Conservation (phyloP, 192 early-diverging fungal genomes). For the Obelidium mucronatum region DNA sequence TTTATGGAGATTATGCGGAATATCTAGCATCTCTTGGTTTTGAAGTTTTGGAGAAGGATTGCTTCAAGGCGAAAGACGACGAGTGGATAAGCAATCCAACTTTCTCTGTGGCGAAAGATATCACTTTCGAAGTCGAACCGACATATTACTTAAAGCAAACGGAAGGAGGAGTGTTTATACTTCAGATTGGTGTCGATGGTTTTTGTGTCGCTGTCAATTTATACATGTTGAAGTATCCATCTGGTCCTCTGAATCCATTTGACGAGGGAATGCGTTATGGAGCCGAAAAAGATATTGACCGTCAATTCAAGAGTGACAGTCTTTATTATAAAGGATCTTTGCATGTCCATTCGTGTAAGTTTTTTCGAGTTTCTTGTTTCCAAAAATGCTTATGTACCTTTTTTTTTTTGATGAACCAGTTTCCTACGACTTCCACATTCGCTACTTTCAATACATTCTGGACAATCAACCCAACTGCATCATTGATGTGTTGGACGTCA, state of each 20-base stretch:
- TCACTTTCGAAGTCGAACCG: constrained; percentile 39
- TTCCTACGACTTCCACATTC: constrained; percentile 61
- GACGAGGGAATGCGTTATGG: constrained; percentile 25
- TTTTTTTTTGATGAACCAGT: too few relatives aligned
- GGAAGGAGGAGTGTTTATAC: constrained; percentile 42
- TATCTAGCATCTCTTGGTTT: constrained; percentile 49
- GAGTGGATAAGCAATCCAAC: constrained; percentile 25
- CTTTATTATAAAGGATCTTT: constrained; percentile 35
- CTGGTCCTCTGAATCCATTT: constrained; percentile 8
- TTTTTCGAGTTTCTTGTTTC: constrained; percentile 13
- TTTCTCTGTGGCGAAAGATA: constrained; percentile 33
- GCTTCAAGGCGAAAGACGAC: neutral
- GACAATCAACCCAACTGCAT: constrained; percentile 28
- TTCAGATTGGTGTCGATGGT: constrained; percentile 56
- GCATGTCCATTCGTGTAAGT: constrained; percentile 61
- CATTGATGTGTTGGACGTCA: constrained; percentile 47
- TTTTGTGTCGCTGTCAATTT: constrained; percentile 55
- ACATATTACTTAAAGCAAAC: constrained; percentile 43
- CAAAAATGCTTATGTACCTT: constrained; percentile 6
- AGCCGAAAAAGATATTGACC: constrained; percentile 29
- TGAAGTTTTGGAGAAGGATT: constrained; percentile 6
- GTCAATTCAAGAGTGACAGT: constrained; percentile 45
- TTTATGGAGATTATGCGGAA: constrained; percentile 42
- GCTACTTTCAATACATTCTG: constrained; percentile 50
- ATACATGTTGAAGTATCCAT: constrained; percentile 46